Evolutionary conservation across 1,284 basidiomycete species (phyloP).

Genomic region (Ustilago esculenta): DNA sequence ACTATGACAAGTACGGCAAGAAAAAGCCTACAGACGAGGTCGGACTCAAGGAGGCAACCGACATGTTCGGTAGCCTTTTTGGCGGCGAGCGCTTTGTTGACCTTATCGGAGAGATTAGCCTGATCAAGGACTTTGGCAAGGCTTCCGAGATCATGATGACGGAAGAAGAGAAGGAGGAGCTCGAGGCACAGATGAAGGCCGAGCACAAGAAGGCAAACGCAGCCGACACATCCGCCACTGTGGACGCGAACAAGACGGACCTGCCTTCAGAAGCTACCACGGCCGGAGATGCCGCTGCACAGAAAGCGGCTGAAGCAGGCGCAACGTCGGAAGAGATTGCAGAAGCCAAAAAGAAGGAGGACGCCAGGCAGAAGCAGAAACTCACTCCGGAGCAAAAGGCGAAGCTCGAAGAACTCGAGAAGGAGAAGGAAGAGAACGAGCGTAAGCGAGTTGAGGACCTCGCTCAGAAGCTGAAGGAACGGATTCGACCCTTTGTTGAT

Average conservation of each 20-base stretch:
- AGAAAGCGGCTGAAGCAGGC: constrained; percentile 62
- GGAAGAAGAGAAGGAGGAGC: constrained; percentile 88
- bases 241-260: constrained; percentile 32
- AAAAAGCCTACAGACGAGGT: constrained; percentile 69
- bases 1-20: constrained; percentile 96
- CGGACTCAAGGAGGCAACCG: constrained; percentile 65
- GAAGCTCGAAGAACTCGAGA: constrained; percentile 65
- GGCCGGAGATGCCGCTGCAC: constrained; percentile 42
- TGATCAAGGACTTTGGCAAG: constrained; percentile 67
- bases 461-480: constrained; percentile 64
- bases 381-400: constrained; percentile 79
- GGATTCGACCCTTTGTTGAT: constrained; percentile 65
- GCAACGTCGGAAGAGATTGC: constrained; percentile 44
- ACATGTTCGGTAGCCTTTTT: constrained; percentile 67
- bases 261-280: constrained; percentile 30
- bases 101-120: constrained; percentile 66
- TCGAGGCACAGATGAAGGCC: constrained; percentile 76
- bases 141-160: constrained; percentile 71
- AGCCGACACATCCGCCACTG: constrained; percentile 23
- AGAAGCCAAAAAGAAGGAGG: constrained; percentile 70
- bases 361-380: constrained; percentile 69
- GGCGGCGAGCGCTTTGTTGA: constrained; percentile 66
- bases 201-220: constrained; percentile 51
- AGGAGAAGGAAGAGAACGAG: constrained; percentile 65
- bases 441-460: constrained; percentile 63